These are phyloP conservation scores for Albifimbria verrucaria DNA, from an alignment of 2,329 filamentous ascomycete species.

Conservation along the genomic window DNA sequence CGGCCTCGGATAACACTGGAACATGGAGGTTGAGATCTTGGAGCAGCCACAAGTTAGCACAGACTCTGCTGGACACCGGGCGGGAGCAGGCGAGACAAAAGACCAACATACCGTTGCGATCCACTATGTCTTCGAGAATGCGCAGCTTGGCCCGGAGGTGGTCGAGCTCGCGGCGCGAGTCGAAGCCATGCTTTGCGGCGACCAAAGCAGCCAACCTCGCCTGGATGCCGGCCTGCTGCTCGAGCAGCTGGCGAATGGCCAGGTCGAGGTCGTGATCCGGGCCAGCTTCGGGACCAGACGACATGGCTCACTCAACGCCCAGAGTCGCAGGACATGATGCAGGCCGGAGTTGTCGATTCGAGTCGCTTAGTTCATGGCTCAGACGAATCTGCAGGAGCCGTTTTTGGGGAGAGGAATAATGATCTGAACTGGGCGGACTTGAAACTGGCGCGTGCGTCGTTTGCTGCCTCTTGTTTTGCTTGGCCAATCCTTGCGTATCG, in stretches of 20 bases:
- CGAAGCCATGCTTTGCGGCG: conserved; percentile 43
- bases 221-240: conserved; percentile 52
- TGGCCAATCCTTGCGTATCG: no score
- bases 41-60: conserved; percentile 1
- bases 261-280: conserved; percentile 21
- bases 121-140: conserved; percentile 44
- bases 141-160: conserved; percentile 55
- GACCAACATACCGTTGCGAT: conserved; percentile 42
- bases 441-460: no score
- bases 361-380: background rate
- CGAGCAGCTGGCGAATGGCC: conserved; percentile 37
- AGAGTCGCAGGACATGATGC: background rate
- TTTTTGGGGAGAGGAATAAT: background rate
- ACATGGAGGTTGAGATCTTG: conserved; percentile 27
- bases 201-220: conserved; percentile 46
- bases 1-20: conserved; percentile 49
- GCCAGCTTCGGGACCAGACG: conserved; percentile 5
- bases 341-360: background rate
- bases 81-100: conserved; percentile 4
- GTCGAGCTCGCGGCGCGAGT: conserved; percentile 46
- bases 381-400: background rate
- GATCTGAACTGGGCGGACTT: background rate
- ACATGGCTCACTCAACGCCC: background rate
- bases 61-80: conserved; percentile 5
- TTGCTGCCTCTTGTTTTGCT: no score